Evolutionary conservation across 768 basidiomycete species (phyloP), one percentile per base, ranked within the genome.

Genomic region (Kwoniella europaea): DNA sequence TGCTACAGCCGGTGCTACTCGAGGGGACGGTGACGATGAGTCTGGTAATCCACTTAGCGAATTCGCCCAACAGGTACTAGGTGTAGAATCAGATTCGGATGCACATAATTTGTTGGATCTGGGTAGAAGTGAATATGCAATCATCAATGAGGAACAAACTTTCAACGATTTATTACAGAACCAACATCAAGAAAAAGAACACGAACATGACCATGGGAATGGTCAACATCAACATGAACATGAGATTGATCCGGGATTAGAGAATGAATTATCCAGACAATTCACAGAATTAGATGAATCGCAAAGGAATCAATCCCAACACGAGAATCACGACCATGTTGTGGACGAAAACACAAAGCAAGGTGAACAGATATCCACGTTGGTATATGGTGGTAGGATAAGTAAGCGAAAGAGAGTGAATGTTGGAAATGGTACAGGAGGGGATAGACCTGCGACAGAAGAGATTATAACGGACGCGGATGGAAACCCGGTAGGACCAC

Each of bases 1-100:
- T 16, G 18, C 62, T 12, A 35, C 71, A 18, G 41, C 50, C 46
- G 55, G 64, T 22, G 65, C 43, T 54, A 44, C 67, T 16, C 46
- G 20, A 5, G 44, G 27, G 15, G 63, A 71, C 5, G 24, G 61
- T 10, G 24, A 55, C 3, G 54, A 55, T 55, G 54, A 55, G 20
- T n/a, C 10, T 55, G 24, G n/a, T 29, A 76, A 74, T 41, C 77
- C 75, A 18, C 58, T 79, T 12, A 73, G 65, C 15, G 73, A 74
- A 18, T 76, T 79, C 50, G 77, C 74, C 10, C 71, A 76, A 46
- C 77, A 79, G 46, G 71, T 74, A 10, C 60, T 79, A 15, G 72
- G 61, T 7, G 63, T 59, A 9, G 59, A 61, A 60, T 42, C 56
- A 27, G 65, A 67, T n/a, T 27, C 22, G 15, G 66, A 64, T 43